Evolutionary conservation across 108 stramenopile genomes (phyloP).

Genomic region (Craspedostauros australis): DNA sequence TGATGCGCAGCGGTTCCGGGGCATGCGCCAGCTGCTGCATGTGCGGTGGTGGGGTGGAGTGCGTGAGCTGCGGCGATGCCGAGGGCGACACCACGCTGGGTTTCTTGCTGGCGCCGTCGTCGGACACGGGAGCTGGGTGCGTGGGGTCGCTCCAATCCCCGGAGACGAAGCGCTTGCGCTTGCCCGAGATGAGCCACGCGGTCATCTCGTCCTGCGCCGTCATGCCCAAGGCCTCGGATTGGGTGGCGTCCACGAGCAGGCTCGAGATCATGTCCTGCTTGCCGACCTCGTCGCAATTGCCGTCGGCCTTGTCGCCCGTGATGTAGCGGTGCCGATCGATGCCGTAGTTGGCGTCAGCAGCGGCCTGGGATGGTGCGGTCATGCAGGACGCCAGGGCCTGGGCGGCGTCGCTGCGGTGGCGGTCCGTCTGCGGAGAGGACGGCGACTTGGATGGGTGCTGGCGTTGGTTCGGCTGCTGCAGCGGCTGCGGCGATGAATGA

Average conservation of each 20-base stretch:
- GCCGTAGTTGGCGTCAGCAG: too few species aligned
- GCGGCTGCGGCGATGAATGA: too few species aligned
- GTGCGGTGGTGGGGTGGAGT: too few species aligned
- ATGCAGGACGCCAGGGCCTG: too few species aligned
- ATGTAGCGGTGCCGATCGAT: too few species aligned
- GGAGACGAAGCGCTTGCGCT: slow-evolving; percentile 62
- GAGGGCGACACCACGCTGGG: not conserved
- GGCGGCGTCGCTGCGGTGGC: not conserved
- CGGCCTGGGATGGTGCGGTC: too few species aligned
- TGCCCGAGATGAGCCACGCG: slow-evolving; percentile 39
- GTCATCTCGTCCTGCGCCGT: not conserved
- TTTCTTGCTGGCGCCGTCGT: not conserved
- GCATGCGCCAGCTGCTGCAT: too few species aligned
- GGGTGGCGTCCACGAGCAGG: not conserved
- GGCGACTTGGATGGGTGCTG: too few species aligned
- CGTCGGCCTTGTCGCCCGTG: too few species aligned
- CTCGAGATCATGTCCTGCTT: not conserved
- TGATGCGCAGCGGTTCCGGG: slow-evolving; percentile 47
- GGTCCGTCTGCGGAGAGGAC: slow-evolving; percentile 11
- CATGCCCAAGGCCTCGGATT: too few species aligned
- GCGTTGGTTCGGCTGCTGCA: too few species aligned
- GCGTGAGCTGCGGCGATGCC: too few species aligned
- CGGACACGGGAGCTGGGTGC: not conserved
- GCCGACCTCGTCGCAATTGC: not conserved
- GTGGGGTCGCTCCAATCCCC: slow-evolving; percentile 25